Percentiles rank a stretch among this genome's conserved stretches.
These are phyloP conservation scores for Orychophragmus violaceus DNA, from an alignment of 345 rosid species.

Conservation along the genomic window DNA sequence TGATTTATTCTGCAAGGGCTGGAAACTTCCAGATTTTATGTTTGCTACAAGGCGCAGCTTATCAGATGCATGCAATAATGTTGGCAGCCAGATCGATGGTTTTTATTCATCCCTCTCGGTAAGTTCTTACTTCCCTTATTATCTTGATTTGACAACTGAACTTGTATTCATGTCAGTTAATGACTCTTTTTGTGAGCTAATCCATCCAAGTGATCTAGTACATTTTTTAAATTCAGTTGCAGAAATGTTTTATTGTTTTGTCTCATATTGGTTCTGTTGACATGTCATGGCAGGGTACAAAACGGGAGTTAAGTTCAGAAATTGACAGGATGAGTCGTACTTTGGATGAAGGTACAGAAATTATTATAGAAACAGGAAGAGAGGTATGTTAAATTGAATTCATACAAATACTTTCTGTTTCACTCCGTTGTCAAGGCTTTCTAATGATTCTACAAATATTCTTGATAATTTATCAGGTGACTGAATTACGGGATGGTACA, in stretches of 20 bases:
- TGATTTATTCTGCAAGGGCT: constrained; percentile 50
- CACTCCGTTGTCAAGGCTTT: neutral
- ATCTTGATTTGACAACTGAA: neutral
- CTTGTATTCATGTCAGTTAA: neutral
- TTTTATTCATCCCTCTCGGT: constrained; percentile 70
- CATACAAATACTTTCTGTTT: neutral
- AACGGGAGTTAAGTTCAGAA: constrained; percentile 51
- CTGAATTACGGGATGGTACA: constrained; percentile 41
- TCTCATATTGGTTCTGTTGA: neutral
- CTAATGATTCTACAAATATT: neutral
- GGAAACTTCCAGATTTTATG: constrained; percentile 92
- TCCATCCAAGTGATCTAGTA: neutral
- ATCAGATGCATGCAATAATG: constrained; percentile 69
- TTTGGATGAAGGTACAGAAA: constrained; percentile 47
- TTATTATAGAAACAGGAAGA: constrained; percentile 52
- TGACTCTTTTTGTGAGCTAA: neutral
- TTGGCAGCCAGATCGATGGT: constrained; percentile 70
- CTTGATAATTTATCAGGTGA: constrained; percentile 39
- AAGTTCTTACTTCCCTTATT: constrained; percentile 19
- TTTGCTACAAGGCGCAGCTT: constrained; percentile 87
- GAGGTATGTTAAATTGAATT: constrained; percentile 42
- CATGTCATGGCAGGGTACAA: constrained; percentile 47
- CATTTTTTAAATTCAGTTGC: neutral
- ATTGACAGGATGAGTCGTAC: constrained; percentile 47
- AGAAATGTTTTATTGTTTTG: neutral